These are phyloP conservation scores for Polyplosphaeria fusca DNA, from an alignment of 495 filamentous ascomycete species.

Conservation along the genomic window DNA sequence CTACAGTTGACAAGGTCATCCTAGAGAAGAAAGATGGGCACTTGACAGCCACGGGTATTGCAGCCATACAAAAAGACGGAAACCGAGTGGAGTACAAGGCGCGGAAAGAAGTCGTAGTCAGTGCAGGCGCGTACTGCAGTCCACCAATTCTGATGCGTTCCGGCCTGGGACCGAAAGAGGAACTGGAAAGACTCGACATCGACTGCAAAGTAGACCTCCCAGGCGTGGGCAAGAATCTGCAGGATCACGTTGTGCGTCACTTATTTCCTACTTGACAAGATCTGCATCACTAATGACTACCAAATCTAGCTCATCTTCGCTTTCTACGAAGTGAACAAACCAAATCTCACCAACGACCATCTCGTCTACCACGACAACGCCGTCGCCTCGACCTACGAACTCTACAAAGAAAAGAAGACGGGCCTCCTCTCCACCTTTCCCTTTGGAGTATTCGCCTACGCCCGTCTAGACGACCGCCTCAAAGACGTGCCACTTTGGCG, in stretches of 20 bases:
- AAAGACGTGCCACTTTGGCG: constrained; percentile 36
- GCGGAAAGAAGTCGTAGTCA: constrained; percentile 28
- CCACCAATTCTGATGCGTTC: constrained; percentile 25
- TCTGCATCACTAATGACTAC: neutral
- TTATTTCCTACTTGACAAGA: neutral
- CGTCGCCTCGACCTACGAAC: constrained; percentile 42
- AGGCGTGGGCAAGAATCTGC: constrained; percentile 19
- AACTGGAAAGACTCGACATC: constrained; percentile 20
- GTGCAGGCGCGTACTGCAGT: constrained; percentile 19
- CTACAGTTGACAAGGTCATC: constrained; percentile 14
- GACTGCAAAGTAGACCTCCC: constrained; percentile 19
- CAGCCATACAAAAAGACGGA: neutral
- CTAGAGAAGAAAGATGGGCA: neutral
- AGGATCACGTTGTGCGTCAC: neutral
- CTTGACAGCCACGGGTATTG: constrained; percentile 1
- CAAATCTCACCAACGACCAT: constrained; percentile 43
- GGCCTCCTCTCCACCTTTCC: constrained; percentile 21
- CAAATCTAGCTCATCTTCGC: constrained; percentile 33
- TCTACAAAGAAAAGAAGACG: constrained; percentile 44
- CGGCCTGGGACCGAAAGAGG: constrained; percentile 19
- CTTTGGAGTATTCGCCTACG: constrained; percentile 51
- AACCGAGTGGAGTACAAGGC: neutral
- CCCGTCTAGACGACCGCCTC: constrained; percentile 37
- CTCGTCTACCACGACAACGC: constrained; percentile 7
- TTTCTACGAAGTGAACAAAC: constrained; percentile 51